Evolutionary conservation across 345 rosid species (phyloP).

Genomic region (Boechera divaricarpa): DNA sequence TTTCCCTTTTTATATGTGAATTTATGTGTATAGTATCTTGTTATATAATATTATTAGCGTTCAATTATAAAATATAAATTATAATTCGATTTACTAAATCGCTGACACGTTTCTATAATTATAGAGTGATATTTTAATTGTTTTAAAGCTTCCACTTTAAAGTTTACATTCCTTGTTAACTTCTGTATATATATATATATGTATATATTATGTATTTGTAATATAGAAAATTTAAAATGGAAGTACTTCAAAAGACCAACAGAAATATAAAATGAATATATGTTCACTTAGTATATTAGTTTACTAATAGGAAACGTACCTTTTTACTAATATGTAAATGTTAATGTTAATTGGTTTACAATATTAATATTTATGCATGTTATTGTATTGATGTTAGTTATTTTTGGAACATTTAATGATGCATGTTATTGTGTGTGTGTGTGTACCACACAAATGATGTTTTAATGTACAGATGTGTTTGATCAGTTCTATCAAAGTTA

Average conservation of each 20-base stretch:
- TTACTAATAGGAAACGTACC: neutral
- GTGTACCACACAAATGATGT: neutral
- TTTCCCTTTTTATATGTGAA: too few species aligned
- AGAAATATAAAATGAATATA: neutral
- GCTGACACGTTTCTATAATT: too few species aligned
- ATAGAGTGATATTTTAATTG: too few species aligned
- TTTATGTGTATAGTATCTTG: neutral
- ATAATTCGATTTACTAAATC: too few species aligned
- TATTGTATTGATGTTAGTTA: neutral
- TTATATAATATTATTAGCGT: neutral
- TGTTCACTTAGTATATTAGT: neutral
- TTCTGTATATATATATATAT: neutral
- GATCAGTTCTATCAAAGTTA: neutral
- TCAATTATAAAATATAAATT: neutral
- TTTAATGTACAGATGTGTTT: neutral
- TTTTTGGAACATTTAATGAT: neutral
- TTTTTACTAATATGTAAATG: neutral
- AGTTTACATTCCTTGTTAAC: neutral
- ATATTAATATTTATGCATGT: neutral
- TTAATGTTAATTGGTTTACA: neutral
- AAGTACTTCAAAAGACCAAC: neutral
- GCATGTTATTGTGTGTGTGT: neutral
- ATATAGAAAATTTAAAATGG: constrained; percentile 1
- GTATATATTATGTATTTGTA: neutral
- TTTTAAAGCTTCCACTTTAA: too few species aligned